phyloP scores from a whole-genome alignment of 371 early-diverging fungal genomes.

The Mucor piriformis region DNA sequence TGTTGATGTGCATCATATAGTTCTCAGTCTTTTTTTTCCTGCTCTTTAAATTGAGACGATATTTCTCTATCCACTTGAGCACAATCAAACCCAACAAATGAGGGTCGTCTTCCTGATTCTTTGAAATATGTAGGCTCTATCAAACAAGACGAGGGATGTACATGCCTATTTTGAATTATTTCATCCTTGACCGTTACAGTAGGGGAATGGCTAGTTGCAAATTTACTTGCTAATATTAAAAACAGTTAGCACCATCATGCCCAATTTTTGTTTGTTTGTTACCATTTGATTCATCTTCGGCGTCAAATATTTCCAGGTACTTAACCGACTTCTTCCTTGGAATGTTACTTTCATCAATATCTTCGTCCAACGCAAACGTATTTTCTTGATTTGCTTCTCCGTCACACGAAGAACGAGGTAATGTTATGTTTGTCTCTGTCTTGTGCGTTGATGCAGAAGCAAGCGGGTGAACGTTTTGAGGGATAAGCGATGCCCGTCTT shows the following conservation, averaged over 20 bases:
- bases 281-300: background rate
- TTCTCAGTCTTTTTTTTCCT: too few species aligned
- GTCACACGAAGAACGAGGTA: background rate
- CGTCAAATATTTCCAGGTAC: background rate
- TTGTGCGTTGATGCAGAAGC: background rate
- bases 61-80: slow-evolving; percentile 20
- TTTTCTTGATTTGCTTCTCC: slow-evolving; percentile 25
- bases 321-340: slow-evolving; percentile 1
- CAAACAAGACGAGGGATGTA: slow-evolving; percentile 1
- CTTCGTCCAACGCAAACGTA: slow-evolving; percentile 49
- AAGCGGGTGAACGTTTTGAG: slow-evolving; percentile 3
- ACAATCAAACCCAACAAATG: slow-evolving; percentile 18
- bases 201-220: background rate
- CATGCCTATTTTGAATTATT: background rate
- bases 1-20: too few species aligned
- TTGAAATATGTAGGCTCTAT: background rate
- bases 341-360: slow-evolving; percentile 13
- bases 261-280: background rate
- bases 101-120: background rate
- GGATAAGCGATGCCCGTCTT: background rate
- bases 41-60: slow-evolving; percentile 4
- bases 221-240: background rate
- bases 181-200: background rate
- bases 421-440: background rate
- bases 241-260: too few species aligned